These are phyloP conservation scores for Globisporangium emineosum DNA, from an alignment of 352 stramenopile species.

Conservation along the genomic window DNA sequence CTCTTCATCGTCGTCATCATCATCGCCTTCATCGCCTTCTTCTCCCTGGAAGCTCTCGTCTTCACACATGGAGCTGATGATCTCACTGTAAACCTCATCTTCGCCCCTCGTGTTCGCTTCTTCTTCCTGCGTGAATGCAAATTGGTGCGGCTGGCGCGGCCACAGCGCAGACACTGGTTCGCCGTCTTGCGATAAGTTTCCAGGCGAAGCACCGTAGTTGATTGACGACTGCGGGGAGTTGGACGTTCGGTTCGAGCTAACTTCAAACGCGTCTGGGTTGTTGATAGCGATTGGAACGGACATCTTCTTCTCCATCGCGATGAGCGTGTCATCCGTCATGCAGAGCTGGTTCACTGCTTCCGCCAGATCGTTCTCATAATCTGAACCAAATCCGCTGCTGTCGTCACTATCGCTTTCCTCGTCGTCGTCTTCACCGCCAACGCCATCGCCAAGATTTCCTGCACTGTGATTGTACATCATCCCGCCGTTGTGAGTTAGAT, in stretches of 20 bases:
- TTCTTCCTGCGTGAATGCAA: slow-evolving; percentile 84
- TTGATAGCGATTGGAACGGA: slow-evolving; percentile 54
- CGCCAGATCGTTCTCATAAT: slow-evolving; percentile 69
- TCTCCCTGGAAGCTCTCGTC: slow-evolving; percentile 54
- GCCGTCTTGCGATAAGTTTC: slow-evolving; percentile 60
- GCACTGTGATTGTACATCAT: slow-evolving; percentile 6
- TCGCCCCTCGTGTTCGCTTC: slow-evolving; percentile 51
- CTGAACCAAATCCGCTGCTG: slow-evolving; percentile 55
- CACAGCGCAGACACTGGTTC: slow-evolving; percentile 73
- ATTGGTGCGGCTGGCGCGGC: slow-evolving; percentile 78
- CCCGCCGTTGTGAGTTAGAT: not conserved
- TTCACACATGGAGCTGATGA: slow-evolving; percentile 60
- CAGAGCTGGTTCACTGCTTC: slow-evolving; percentile 68
- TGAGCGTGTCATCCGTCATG: slow-evolving; percentile 60
- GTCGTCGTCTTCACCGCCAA: slow-evolving; percentile 6
- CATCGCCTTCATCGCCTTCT: slow-evolving; percentile 28
- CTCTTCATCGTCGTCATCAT: slow-evolving; percentile 16
- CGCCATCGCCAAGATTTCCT: slow-evolving; percentile 13
- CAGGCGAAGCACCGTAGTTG: slow-evolving; percentile 56
- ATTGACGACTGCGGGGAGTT: slow-evolving; percentile 71
- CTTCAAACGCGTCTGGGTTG: slow-evolving; percentile 18
- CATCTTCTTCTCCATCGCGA: slow-evolving; percentile 45
- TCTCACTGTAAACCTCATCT: slow-evolving; percentile 82
- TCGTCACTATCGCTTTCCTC: slow-evolving; percentile 21
- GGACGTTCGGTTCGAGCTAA: slow-evolving; percentile 30